Conservation (phyloP, 352 stramenopile species). For the Globisporangium megalacanthum region DNA sequence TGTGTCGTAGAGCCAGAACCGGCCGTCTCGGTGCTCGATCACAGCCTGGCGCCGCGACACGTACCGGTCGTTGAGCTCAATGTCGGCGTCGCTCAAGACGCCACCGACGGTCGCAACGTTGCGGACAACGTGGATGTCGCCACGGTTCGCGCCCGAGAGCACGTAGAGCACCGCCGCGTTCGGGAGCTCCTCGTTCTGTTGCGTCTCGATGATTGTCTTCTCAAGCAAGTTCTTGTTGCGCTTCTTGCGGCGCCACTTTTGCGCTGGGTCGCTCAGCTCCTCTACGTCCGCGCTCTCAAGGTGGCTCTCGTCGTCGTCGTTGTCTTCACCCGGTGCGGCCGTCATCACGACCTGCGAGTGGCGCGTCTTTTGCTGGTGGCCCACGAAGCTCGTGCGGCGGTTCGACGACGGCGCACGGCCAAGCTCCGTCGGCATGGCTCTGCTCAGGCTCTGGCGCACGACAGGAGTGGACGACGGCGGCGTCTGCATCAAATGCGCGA, state of each 20-base stretch:
- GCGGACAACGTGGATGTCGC: slow-evolving; percentile 70
- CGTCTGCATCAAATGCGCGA: slow-evolving; percentile 14
- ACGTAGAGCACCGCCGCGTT: slow-evolving; percentile 72
- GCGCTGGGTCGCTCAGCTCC: slow-evolving; percentile 26
- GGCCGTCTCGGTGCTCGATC: slow-evolving; percentile 65
- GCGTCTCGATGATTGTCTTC: slow-evolving; percentile 44
- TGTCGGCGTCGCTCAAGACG: slow-evolving; percentile 47
- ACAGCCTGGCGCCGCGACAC: slow-evolving; percentile 51
- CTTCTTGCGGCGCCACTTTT: slow-evolving; percentile 73
- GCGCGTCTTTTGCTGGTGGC: slow-evolving; percentile 10
- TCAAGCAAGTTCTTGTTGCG: slow-evolving; percentile 65
- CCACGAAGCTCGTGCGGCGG: slow-evolving; percentile 12
- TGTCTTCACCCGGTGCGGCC: slow-evolving; percentile 8
- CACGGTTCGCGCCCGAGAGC: slow-evolving; percentile 67
- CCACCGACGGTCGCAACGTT: slow-evolving; percentile 57
- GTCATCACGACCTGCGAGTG: slow-evolving; percentile 33
- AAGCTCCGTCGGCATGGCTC: neutral
- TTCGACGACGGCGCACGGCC: slow-evolving; percentile 1
- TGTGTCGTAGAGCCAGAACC: slow-evolving; percentile 73
- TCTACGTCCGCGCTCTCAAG: slow-evolving; percentile 30
- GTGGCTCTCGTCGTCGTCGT: slow-evolving; percentile 18
- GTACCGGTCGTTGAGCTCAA: slow-evolving; percentile 67
- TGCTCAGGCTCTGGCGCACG: slow-evolving; percentile 10
- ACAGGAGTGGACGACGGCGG: slow-evolving; percentile 5
- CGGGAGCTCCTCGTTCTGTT: slow-evolving; percentile 39